These are phyloP conservation scores for Flueggea neowawraea DNA, from an alignment of 441 rosid genomes.

Conservation along the genomic window DNA sequence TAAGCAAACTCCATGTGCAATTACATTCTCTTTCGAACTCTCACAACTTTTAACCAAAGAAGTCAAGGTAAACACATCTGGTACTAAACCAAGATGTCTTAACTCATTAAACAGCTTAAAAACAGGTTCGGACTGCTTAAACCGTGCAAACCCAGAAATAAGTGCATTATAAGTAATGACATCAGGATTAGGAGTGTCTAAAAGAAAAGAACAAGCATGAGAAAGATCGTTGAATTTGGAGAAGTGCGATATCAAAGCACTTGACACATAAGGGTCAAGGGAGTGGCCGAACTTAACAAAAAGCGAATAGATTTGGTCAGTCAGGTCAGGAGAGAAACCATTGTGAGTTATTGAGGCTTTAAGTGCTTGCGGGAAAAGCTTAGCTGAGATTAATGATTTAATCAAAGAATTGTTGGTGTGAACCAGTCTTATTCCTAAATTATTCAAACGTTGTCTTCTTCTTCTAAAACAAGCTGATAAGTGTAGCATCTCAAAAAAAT, in stretches of 20 bases:
- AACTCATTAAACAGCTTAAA: conserved; percentile 26
- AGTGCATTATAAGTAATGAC: conserved; percentile 31
- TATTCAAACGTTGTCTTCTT: too few species aligned
- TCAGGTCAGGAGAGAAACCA: conserved; percentile 19
- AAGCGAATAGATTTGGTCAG: conserved; percentile 32
- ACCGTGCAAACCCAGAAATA: conserved; percentile 32
- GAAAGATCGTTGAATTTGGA: conserved; percentile 17
- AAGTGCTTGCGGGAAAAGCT: conserved; percentile 20
- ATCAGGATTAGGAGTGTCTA: conserved; percentile 30
- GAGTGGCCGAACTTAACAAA: conserved; percentile 29
- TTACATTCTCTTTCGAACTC: conserved; percentile 15
- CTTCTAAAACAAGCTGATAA: too few species aligned
- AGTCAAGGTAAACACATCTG: conserved; percentile 35
- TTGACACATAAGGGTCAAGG: conserved; percentile 16
- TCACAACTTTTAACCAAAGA: conserved; percentile 31
- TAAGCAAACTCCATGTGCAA: conserved; percentile 32
- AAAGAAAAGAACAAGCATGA: conserved; percentile 27
- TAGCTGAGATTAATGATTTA: conserved; percentile 18
- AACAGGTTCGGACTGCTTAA: conserved; percentile 10
- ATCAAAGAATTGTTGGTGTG: conserved; percentile 6
- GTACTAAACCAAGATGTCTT: conserved; percentile 25
- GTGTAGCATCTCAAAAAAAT: too few species aligned
- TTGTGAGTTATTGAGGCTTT: conserved; percentile 16
- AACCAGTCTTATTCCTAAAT: conserved; percentile 9
- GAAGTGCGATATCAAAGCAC: conserved; percentile 27